Evolutionary conservation across 179 eudicot genomes (phyloP).

Genomic region (Corrigiola litoralis): DNA sequence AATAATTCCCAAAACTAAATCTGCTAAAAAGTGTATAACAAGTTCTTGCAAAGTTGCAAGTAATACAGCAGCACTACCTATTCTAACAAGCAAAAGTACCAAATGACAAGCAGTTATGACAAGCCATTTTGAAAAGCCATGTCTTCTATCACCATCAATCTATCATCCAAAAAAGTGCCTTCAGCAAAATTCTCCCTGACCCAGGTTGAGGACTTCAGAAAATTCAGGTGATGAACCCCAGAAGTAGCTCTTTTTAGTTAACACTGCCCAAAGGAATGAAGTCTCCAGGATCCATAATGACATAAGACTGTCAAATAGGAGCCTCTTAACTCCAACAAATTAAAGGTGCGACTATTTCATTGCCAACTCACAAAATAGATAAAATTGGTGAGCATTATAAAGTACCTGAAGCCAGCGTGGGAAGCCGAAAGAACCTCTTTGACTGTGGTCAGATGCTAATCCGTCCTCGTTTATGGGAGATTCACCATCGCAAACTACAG

Average conservation of each 20-base stretch:
- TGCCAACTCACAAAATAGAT: background rate
- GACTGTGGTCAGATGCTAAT: constrained; percentile 58
- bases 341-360: too few species aligned
- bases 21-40: too few species aligned
- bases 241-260: too few species aligned
- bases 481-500: constrained; percentile 76
- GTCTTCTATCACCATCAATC: background rate
- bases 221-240: too few species aligned
- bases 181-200: background rate
- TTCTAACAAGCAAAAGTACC: too few species aligned
- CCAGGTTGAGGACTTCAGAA: too few species aligned
- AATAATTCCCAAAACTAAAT: too few species aligned
- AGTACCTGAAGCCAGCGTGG: constrained; percentile 96
- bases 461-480: constrained; percentile 61
- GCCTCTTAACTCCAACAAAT: too few species aligned
- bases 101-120: background rate
- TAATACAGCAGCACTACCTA: too few species aligned
- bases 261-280: too few species aligned
- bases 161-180: background rate
- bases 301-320: background rate
- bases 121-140: background rate
- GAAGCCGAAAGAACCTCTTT: constrained; percentile 89
- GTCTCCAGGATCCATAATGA: too few species aligned
- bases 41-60: too few species aligned
- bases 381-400: background rate